Evolutionary conservation across 73 alveolate genomes (phyloP).

Genomic region (Paramecium octaurelia): DNA sequence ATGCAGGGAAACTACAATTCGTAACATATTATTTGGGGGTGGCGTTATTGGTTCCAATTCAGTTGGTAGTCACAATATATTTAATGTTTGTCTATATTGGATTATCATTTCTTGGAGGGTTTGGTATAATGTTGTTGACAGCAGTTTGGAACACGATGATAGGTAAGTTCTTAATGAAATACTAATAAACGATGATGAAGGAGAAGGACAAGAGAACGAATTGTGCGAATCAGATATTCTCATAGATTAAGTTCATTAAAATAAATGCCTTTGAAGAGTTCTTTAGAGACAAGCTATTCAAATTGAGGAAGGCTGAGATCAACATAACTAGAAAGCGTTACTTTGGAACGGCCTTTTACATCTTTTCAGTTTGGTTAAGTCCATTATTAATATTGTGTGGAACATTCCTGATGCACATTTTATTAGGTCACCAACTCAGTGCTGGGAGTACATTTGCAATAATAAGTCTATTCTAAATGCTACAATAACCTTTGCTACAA

Average conservation of each 20-base stretch:
- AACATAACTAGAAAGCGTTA: not conserved
- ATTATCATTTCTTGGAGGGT: constrained; percentile 50
- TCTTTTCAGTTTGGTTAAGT: constrained; percentile 52
- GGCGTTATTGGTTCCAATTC: constrained; percentile 14
- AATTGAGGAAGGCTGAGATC: not conserved
- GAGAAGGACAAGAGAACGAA: constrained; percentile 48
- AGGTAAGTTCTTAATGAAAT: constrained; percentile 49
- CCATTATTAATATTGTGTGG: constrained; percentile 50
- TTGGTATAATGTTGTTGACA: constrained; percentile 35
- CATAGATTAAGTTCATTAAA: constrained; percentile 51
- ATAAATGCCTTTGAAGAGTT: constrained; percentile 55
- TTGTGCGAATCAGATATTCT: constrained; percentile 28
- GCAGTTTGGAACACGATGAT: constrained; percentile 34
- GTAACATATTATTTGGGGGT: constrained; percentile 13
- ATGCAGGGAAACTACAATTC: constrained; percentile 43
- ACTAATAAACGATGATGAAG: constrained; percentile 7
- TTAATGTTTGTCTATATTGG: constrained; percentile 53
- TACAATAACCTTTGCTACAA: constrained; percentile 42
- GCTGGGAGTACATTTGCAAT: constrained; percentile 48
- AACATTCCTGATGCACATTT: constrained; percentile 15
- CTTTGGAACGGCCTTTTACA: not conserved
- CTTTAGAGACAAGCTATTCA: constrained; percentile 35
- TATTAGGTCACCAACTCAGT: constrained; percentile 38
- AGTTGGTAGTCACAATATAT: constrained; percentile 35
- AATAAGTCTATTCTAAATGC: constrained; percentile 47